Percentiles rank a stretch among this genome's conserved stretches.
phyloP scores from a whole-genome alignment of 1,284 basidiomycete genomes.

The Malassezia sp. region DNA sequence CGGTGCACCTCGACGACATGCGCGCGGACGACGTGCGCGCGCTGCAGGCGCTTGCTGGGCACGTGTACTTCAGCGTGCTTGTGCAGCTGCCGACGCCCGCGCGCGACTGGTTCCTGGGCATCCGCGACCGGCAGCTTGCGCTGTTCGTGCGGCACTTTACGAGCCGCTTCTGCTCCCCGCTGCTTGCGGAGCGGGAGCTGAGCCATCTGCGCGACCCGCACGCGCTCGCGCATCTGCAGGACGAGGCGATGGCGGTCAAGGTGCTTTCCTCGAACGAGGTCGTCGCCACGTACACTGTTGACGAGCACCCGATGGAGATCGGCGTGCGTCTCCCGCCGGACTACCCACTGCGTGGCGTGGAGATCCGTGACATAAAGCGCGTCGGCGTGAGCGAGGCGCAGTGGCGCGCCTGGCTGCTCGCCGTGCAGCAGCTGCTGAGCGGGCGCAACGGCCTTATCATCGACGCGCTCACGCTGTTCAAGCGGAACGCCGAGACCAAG shows the following conservation, averaged over 20 bases:
- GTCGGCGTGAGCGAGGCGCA: conserved; percentile 71
- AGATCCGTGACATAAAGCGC: conserved; percentile 70
- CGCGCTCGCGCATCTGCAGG: conserved; percentile 57
- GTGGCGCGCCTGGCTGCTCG: conserved; percentile 89
- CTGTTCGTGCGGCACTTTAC: conserved; percentile 67
- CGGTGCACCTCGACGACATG: conserved; percentile 60
- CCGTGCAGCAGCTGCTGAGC: conserved; percentile 80
- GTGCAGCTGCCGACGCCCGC: conserved; percentile 35
- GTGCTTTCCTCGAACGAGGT: conserved; percentile 56
- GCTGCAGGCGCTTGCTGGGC: conserved; percentile 65
- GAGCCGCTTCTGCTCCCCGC: conserved; percentile 75
- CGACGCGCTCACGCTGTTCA: conserved; percentile 84
- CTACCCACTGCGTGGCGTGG: conserved; percentile 80
- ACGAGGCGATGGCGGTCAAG: conserved; percentile 65
- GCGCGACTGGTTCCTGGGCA: conserved; percentile 70
- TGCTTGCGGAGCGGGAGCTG: conserved; percentile 73
- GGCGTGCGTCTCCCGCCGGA: conserved; percentile 73
- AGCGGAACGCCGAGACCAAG: conserved; percentile 68
- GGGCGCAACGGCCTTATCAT: conserved; percentile 74
- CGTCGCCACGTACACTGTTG: conserved; percentile 62
- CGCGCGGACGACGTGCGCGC: conserved; percentile 23
- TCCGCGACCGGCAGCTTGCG: conserved; percentile 78
- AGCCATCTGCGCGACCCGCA: conserved; percentile 61
- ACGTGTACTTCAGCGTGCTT: conserved; percentile 56
- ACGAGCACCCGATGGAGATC: conserved; percentile 89